Conservation (phyloP, 768 basidiomycete genomes). For the Candolleomyces efflorescens region DNA sequence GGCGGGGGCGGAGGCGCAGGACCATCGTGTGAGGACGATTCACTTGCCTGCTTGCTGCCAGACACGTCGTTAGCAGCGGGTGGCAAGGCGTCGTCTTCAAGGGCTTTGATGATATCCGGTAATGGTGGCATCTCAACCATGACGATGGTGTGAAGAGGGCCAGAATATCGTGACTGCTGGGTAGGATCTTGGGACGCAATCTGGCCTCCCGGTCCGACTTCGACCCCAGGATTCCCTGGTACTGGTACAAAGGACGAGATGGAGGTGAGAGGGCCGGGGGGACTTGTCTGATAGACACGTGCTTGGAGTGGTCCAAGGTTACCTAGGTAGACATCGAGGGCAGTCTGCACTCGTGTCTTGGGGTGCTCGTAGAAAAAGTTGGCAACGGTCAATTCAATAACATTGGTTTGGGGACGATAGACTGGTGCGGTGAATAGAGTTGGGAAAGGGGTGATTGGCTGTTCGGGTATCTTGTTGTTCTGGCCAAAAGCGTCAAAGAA, state of each 20-base stretch:
- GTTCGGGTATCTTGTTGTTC: slow-evolving; percentile 69
- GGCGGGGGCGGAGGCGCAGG: slow-evolving; percentile 26
- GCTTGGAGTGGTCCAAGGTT: slow-evolving; percentile 82
- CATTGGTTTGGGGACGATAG: slow-evolving; percentile 67
- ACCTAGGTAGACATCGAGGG: slow-evolving; percentile 86
- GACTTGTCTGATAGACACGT: slow-evolving; percentile 69
- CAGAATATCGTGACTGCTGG: slow-evolving; percentile 38
- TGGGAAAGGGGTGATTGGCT: slow-evolving; percentile 88
- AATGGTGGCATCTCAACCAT: slow-evolving; percentile 83
- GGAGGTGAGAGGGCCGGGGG: slow-evolving; percentile 63
- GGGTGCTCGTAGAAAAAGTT: slow-evolving; percentile 85
- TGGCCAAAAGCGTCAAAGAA: slow-evolving; percentile 89
- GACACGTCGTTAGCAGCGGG: slow-evolving; percentile 31
- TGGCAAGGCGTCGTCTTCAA: slow-evolving; percentile 66
- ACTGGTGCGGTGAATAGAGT: slow-evolving; percentile 77
- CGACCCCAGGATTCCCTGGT: no score
- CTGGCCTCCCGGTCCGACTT: slow-evolving; percentile 24
- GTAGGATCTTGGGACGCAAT: slow-evolving; percentile 20
- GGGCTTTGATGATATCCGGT: slow-evolving; percentile 68
- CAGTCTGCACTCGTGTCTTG: slow-evolving; percentile 55
- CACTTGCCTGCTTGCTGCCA: slow-evolving; percentile 31
- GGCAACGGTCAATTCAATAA: slow-evolving; percentile 79
- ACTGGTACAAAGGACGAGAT: slow-evolving; percentile 53
- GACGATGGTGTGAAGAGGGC: slow-evolving; percentile 72
- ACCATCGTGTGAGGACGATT: slow-evolving; percentile 24